A percentile compares a stretch with the other conserved stretches of the same genome.
Conservation (phyloP, 805 yeast genomes). For the Candida chauliodis region DNA sequence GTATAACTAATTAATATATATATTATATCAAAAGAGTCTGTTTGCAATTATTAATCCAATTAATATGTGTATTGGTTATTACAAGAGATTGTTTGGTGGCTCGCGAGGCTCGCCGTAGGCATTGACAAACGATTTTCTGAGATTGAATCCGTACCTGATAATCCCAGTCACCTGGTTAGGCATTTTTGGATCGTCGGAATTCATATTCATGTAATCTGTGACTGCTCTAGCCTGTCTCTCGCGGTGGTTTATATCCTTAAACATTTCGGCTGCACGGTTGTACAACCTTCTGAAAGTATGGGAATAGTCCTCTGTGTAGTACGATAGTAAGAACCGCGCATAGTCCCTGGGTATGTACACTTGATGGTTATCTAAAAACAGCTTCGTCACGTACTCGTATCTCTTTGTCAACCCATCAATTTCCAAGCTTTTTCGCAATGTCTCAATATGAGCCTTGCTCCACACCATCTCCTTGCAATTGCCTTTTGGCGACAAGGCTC, state of each 20-base stretch:
- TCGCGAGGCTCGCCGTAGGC: constrained; percentile 15
- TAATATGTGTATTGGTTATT: neutral
- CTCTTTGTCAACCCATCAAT: neutral
- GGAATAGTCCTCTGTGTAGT: neutral
- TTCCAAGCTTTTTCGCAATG: neutral
- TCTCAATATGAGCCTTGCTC: neutral
- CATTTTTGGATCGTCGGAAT: constrained; percentile 5
- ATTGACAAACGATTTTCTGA: constrained; percentile 15
- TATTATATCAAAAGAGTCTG: no score
- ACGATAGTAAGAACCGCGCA: neutral
- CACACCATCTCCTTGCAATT: constrained; percentile 3
- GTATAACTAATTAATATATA: no score
- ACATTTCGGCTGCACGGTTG: neutral
- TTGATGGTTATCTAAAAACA: neutral
- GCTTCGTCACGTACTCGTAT: neutral
- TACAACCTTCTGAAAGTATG: neutral
- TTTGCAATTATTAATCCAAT: neutral
- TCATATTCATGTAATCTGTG: neutral
- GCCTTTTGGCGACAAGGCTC: neutral
- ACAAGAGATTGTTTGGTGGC: constrained; percentile 14
- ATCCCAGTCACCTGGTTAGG: neutral
- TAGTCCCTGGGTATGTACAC: constrained; percentile 1
- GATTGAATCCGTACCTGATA: constrained; percentile 11
- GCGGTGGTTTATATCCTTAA: neutral
- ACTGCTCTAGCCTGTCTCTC: constrained; percentile 2